A percentile compares a stretch with the other conserved stretches of the same genome.
Evolutionary conservation across 108 stramenopile species (phyloP).

Genomic region (Mediolabrus comicus): DNA sequence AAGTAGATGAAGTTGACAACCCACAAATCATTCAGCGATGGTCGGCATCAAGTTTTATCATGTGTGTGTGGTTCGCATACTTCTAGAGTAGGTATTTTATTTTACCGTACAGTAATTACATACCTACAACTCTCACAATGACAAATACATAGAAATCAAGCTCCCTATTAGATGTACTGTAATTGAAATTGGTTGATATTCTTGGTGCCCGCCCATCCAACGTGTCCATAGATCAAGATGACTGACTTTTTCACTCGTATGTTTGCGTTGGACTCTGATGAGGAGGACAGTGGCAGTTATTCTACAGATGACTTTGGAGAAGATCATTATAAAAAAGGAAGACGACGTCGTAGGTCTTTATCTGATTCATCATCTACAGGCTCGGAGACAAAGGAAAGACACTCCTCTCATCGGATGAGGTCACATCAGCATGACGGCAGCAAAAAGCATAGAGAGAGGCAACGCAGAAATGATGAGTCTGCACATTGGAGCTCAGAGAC

Average conservation of each 20-base stretch:
- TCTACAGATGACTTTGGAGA: background rate
- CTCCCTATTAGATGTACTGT: too few relatives aligned
- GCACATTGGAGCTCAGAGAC: conserved; percentile 24
- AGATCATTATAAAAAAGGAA: background rate
- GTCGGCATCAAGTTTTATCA: too few relatives aligned
- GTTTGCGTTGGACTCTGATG: background rate
- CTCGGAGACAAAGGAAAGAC: conserved; percentile 4
- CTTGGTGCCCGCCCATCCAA: too few relatives aligned
- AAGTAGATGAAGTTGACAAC: too few relatives aligned
- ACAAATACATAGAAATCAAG: too few relatives aligned
- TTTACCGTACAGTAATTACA: too few relatives aligned
- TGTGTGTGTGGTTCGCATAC: too few relatives aligned
- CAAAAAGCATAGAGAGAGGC: conserved; percentile 8
- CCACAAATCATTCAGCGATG: too few relatives aligned
- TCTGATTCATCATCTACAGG: background rate
- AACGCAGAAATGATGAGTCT: conserved; percentile 19
- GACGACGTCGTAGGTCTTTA: background rate
- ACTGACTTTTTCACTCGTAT: background rate
- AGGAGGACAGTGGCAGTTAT: background rate
- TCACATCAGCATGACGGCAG: background rate
- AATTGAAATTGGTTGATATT: too few relatives aligned
- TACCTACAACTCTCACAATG: too few relatives aligned
- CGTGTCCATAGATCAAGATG: background rate
- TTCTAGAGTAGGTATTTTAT: too few relatives aligned
- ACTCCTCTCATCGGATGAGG: background rate